These are phyloP conservation scores for Alternaria infectoria DNA, from an alignment of 2,329 filamentous ascomycete species.

Conservation along the genomic window DNA sequence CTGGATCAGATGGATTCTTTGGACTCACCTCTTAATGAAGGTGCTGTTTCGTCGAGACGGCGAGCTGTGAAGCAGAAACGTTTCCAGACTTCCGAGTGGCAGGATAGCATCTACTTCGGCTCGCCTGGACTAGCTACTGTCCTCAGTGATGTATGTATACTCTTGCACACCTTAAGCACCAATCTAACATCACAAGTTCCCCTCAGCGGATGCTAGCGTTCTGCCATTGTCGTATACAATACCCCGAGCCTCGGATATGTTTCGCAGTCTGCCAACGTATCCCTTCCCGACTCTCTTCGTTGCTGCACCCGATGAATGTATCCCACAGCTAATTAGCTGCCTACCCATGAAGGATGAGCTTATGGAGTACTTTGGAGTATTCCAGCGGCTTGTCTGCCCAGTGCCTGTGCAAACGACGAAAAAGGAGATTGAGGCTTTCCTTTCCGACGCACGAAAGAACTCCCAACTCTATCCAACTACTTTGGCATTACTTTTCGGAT, in stretches of 20 bases:
- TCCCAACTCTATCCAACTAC: slow-evolving; percentile 55
- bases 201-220: slow-evolving; percentile 47
- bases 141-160: slow-evolving; percentile 51
- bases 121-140: slow-evolving; percentile 57
- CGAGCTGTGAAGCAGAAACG: slow-evolving; percentile 40
- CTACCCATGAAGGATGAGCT: slow-evolving; percentile 51
- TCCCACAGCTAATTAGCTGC: slow-evolving; percentile 46
- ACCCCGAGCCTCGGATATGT: slow-evolving; percentile 53
- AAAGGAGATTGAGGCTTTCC: slow-evolving; percentile 54
- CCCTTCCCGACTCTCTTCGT: slow-evolving; percentile 55
- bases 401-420: slow-evolving; percentile 52
- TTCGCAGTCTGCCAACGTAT: slow-evolving; percentile 47
- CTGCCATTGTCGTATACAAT: slow-evolving; percentile 53
- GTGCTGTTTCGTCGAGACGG: slow-evolving; percentile 25
- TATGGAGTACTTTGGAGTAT: slow-evolving; percentile 49
- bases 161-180: neutral
- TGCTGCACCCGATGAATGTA: slow-evolving; percentile 42
- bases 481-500: slow-evolving; percentile 57
- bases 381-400: slow-evolving; percentile 53
- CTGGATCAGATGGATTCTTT: slow-evolving; percentile 32
- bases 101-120: slow-evolving; percentile 58
- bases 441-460: slow-evolving; percentile 51
- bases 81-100: slow-evolving; percentile 49
- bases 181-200: slow-evolving; percentile 49
- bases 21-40: slow-evolving; percentile 29